Percentiles rank a stretch among this genome's conserved stretches.
Evolutionary conservation across 73 alveolate genomes (phyloP).

Genomic region (Blepharisma japonicum): DNA sequence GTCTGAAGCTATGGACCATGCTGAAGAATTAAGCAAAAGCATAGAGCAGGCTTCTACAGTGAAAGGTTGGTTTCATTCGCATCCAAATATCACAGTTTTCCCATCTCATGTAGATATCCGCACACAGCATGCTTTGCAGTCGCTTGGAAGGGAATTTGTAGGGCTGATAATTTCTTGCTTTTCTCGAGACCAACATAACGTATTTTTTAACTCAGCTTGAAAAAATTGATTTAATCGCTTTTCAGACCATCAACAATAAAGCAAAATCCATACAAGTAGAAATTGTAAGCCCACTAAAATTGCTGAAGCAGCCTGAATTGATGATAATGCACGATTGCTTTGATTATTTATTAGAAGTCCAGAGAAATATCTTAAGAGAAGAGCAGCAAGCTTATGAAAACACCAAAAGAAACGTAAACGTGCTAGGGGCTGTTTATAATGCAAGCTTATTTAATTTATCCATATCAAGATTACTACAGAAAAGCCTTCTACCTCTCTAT

Average conservation of each 20-base stretch:
- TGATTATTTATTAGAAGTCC: conserved; percentile 30
- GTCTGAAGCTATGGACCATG: conserved; percentile 47
- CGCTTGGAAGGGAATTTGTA: conserved; percentile 45
- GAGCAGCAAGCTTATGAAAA: conserved; percentile 31
- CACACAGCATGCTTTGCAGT: conserved; percentile 46
- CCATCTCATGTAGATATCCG: conserved; percentile 62
- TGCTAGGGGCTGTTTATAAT: background rate
- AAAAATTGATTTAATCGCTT: conserved; percentile 35
- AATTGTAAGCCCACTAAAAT: background rate
- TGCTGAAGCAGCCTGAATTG: background rate
- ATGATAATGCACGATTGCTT: conserved; percentile 37
- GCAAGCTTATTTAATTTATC: conserved; percentile 10
- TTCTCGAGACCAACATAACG: conserved; percentile 27
- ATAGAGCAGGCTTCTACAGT: conserved; percentile 35
- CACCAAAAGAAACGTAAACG: background rate
- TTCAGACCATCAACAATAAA: conserved; percentile 37
- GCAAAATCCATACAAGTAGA: conserved; percentile 40
- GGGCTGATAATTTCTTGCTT: conserved; percentile 51
- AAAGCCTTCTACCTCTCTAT: background rate
- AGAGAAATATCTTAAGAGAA: conserved; percentile 31
- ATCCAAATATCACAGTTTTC: conserved; percentile 69
- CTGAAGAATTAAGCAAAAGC: conserved; percentile 41
- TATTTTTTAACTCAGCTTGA: conserved; percentile 5
- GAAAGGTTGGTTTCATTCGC: conserved; percentile 74
- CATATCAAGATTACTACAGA: background rate